A percentile compares a stretch with the other conserved stretches of the same genome.
Evolutionary conservation across 2,329 filamentous ascomycete genomes (phyloP).

Genomic region (Albophoma yamanashiensis): DNA sequence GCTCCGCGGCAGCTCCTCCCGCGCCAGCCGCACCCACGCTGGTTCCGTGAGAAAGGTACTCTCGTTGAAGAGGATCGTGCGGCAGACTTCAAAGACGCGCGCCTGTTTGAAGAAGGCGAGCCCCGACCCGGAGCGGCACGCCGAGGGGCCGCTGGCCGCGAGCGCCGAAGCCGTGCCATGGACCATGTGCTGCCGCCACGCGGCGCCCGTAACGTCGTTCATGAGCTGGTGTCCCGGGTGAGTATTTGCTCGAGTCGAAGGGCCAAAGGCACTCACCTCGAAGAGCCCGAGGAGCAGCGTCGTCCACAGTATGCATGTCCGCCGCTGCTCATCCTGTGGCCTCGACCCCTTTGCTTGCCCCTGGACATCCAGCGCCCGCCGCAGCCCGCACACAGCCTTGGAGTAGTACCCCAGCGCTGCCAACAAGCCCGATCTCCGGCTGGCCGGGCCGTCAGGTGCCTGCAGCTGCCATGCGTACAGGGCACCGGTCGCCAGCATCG

Average conservation of each 20-base stretch:
- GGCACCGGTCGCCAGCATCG: not conserved
- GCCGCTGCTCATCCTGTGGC: not conserved
- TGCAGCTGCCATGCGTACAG: not conserved
- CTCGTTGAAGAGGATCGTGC: constrained; percentile 19
- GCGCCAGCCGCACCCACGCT: constrained; percentile 10
- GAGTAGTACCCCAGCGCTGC: not conserved
- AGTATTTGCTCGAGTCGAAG: too few relatives aligned
- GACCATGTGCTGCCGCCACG: constrained; percentile 4
- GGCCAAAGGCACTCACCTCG: constrained; percentile 13
- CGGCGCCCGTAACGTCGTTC: constrained; percentile 2
- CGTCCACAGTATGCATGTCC: constrained; percentile 17
- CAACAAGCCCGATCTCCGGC: not conserved
- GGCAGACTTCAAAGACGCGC: constrained; percentile 19
- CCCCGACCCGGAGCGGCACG: not conserved
- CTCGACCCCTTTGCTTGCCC: not conserved
- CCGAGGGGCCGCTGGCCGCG: constrained; percentile 1
- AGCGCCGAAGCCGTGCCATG: constrained; percentile 3
- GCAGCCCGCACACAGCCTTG: not conserved
- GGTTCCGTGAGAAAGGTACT: constrained; percentile 7
- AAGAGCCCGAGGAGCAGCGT: constrained; percentile 22
- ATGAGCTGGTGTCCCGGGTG: not conserved
- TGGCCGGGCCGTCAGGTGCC: not conserved
- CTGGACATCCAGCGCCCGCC: not conserved
- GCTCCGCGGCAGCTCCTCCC: not conserved
- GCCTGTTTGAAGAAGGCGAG: constrained; percentile 7